These are phyloP conservation scores for Fusarium verrucosum DNA, from an alignment of 2,329 filamentous ascomycete species.

Conservation along the genomic window DNA sequence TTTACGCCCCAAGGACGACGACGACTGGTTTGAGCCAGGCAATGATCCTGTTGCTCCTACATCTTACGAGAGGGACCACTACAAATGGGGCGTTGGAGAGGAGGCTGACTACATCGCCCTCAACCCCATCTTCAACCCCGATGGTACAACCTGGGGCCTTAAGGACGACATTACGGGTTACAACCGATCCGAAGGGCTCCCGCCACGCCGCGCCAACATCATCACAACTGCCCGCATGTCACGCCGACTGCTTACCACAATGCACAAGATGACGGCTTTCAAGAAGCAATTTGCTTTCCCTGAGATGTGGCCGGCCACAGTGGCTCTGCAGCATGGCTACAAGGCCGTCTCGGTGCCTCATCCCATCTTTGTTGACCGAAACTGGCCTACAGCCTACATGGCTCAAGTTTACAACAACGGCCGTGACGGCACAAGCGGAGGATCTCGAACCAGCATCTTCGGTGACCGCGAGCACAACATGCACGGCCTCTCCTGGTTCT, in stretches of 20 bases:
- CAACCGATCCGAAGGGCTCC: constrained; percentile 67
- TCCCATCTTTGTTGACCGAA: constrained; percentile 85
- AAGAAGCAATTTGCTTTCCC: constrained; percentile 91
- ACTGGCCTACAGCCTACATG: constrained; percentile 83
- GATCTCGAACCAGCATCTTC: constrained; percentile 75
- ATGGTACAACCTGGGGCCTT: constrained; percentile 85
- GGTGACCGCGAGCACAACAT: constrained; percentile 92
- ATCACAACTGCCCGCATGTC: constrained; percentile 89
- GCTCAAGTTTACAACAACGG: constrained; percentile 84
- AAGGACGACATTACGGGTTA: constrained; percentile 86
- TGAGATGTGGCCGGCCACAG: constrained; percentile 94
- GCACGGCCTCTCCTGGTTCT: constrained; percentile 88
- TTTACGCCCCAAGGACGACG: constrained; percentile 70
- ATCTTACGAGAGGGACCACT: constrained; percentile 78
- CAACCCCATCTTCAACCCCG: constrained; percentile 90
- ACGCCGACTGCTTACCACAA: constrained; percentile 78
- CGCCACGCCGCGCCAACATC: constrained; percentile 83
- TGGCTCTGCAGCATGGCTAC: constrained; percentile 88
- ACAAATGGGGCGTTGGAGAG: constrained; percentile 87
- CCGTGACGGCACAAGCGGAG: constrained; percentile 77
- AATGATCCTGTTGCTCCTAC: constrained; percentile 79
- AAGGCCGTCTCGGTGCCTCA: constrained; percentile 94
- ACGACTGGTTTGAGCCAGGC: constrained; percentile 77
- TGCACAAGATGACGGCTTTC: constrained; percentile 89
- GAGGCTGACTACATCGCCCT: constrained; percentile 92